phyloP scores from a whole-genome alignment of 2,329 filamentous ascomycete genomes.

The Colletotrichum gigasporum region DNA sequence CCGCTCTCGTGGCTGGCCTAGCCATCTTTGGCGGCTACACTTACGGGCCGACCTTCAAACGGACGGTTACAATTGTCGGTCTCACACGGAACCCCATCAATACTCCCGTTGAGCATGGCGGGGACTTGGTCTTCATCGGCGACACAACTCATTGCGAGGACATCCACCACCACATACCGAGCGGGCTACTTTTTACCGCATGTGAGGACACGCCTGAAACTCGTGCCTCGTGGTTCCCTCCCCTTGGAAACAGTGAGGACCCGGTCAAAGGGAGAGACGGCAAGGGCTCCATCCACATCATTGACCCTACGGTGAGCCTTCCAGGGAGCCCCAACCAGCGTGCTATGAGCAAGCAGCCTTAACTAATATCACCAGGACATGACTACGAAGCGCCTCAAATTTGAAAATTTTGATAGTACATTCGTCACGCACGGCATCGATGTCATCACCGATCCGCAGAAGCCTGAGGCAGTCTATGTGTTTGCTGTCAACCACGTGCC shows the following conservation, averaged over 20 bases:
- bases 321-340: background rate
- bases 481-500: constrained; percentile 69
- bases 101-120: constrained; percentile 31
- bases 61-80: constrained; percentile 35
- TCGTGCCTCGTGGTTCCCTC: constrained; percentile 63
- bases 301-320: constrained; percentile 60
- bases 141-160: constrained; percentile 69
- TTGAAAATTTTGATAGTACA: constrained; percentile 60
- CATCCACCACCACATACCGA: constrained; percentile 61
- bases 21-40: constrained; percentile 20
- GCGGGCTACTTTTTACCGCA: constrained; percentile 62
- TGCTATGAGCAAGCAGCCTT: background rate
- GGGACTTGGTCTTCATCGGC: constrained; percentile 52
- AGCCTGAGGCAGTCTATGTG: constrained; percentile 60
- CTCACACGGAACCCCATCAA: constrained; percentile 37
- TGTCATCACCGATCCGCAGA: constrained; percentile 59
- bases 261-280: constrained; percentile 45
- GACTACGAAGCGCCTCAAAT: constrained; percentile 46
- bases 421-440: constrained; percentile 71
- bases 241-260: constrained; percentile 50
- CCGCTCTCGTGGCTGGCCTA: constrained; percentile 16
- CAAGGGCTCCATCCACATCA: constrained; percentile 58
- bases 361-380: constrained; percentile 37
- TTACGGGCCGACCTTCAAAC: constrained; percentile 2
- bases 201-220: constrained; percentile 56